Evolutionary conservation across 2,329 filamentous ascomycete species (phyloP), one percentile per base, ranked within the genome.

Genomic region (Pseudogymnoascus sp.): DNA sequence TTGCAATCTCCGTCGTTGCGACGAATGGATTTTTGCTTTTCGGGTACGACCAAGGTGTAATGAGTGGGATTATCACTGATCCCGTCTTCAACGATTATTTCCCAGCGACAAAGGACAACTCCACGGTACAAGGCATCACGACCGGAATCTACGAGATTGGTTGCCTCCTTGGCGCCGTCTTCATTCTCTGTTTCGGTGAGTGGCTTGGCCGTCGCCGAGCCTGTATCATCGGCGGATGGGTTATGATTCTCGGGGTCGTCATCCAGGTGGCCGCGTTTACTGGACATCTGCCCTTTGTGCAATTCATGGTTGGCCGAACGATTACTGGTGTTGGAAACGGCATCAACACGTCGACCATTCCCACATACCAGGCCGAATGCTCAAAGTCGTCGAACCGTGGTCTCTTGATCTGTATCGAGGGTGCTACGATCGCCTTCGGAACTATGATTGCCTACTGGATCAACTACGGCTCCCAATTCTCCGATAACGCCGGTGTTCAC

Each of bases 71-170:
- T 66, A 87, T 88, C 70, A 88, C 84, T 84, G 92, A 92, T 65
- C 82, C 85, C 8, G 89, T 88, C 74, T 99, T 99, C 74, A 90
- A 87, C 74, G 85, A 92, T 72, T 96, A 96, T 74, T 97, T 99
- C 76, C 44, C 29, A 33, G 29, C 44, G n/a, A 81, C 92, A 70
- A 86, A 97, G 69, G 94, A 94, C 21, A 88, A 90, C 17, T 84
- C 84, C 69, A 90, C 92, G 54, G 85, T 96, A 73, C 87, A 99
- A 63, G 94, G 93, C 63, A 97, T 92, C 31, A 97, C 97, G 87
- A 94, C 99, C 62, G 93, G 94, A 67, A 97, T 99, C 69, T 83
- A 99, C 63, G 93, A 97, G 76, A 80, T 97, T 60, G 94, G 94
- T 63, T 94, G 94, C 41, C 89, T 99, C 64, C 88, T 96, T 69